Evolutionary conservation across 148 eudicot genomes (phyloP), one percentile per base, ranked within the genome.

Genomic region (Rhododendron ferrugineum): DNA sequence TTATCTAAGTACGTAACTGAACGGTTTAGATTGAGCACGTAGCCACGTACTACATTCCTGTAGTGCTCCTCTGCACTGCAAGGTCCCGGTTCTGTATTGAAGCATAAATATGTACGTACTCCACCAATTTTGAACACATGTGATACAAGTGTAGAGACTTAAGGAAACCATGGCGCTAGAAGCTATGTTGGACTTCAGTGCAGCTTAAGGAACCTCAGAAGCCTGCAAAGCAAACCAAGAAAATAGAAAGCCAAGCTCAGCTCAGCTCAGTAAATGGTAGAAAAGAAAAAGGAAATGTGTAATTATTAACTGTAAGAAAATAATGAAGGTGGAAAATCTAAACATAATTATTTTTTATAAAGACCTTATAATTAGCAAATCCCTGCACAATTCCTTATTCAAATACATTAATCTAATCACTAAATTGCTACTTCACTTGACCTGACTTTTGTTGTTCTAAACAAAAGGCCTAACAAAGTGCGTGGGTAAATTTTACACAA

Each of bases 201-300:
- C 72, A 18, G 83, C 72, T 11, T 81, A 37, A 81, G 83, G 68
- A 81, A 56, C 46, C 83, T 81, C 70, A 81, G 72, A 58, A 81
- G 83, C 83, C 83, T 81, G 83, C 22, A 81, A 52, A 11, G 72
- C 36, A 81, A 47, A 5, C 60, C 50, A 79, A 14, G 36, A 14
- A 20, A 79, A 32, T 32, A 32, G 26, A 10, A 20, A 47, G 14
- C 18, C 34, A 28, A 47, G 13, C 5, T 68, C 32, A 68, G 37
- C 74, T 30, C 16, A 66, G 73, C 13, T 13, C 6, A 20, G 60
- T 16, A 30, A 26, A n/a, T 9, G 13, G 14, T n/a, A n/a, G 30
- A n/a, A 26, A 64, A n/a, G 32, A 64, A 26, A 64, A 3, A 64
- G 14, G 32, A 64, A 64, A 64, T 64, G 32, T 32, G 1, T 64